Evolutionary conservation across 2,329 filamentous ascomycete genomes (phyloP), one percentile per base, ranked within the genome.

Genomic region (Ampelomyces quisqualis): DNA sequence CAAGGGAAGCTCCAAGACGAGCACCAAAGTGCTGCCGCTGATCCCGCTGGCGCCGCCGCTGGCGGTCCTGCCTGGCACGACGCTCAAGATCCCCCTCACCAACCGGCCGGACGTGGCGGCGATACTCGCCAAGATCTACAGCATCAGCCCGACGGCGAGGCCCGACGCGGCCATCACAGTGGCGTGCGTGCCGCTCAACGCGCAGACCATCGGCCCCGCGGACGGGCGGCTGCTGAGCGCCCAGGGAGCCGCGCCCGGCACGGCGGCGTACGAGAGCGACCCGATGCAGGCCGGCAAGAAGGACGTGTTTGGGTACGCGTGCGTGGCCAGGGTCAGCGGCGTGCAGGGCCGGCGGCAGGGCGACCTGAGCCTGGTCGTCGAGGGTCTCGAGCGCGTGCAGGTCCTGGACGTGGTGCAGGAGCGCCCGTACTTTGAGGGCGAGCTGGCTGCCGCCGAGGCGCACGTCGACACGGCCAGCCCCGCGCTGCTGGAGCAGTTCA

Each of bases 41-140:
- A 85, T 97, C 54, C 88, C 90, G 24, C 80, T 97, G 29, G 82
- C 88, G 38, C 83, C 85, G 61, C 86, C 85, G 52, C 80, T 82
- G 48, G 86, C 96, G 53, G 81, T 97, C 27, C 80, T 95, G 7
- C 93, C 93, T 3, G 89, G 90, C 48, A 82, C 90, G 41, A 83
- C 90, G 35, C 80, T 95, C 57, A 86, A 90, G 56, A 86, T 97
- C 52, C 83, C 88, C 39, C 85, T 96, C 37, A 82, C 85, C 27
- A 84, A 85, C 68, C 88, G 91, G 36, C 83, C 88, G 53, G 93
- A 97, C 69, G 85, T 97, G 53, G 85, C 89, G 38, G 87, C 91
- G 35, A 80, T 97, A 30, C 82, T 98, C 42, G 87, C 90, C 14
- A 84, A 85, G 55, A 81, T 95, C 45, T 91, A 95, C 70, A 86